Base-by-base conservation (phyloP, 2,329 filamentous ascomycete genomes). In the Biscogniauxia sp. region DNA sequence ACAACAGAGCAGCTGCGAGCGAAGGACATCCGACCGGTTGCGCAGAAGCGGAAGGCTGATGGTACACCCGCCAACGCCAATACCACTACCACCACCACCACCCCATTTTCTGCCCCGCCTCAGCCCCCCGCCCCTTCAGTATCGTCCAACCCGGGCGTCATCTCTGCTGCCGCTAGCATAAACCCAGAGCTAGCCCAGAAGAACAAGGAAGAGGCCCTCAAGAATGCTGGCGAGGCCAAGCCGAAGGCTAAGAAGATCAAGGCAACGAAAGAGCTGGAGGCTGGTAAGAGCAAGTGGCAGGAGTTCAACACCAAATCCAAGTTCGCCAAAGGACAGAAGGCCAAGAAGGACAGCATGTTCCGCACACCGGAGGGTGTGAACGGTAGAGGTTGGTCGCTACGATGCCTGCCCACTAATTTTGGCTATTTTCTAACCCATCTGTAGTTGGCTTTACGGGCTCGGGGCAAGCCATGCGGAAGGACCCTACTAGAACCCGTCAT, bases 271-370 rank as follows among this genome's bases (percentile, higher is more conserved):
- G 92, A 96, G 73, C 83, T 98, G 23, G 94, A 98, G 79, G 91
- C 88, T 64, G 89, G 90, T 72, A 96, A 97, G 81, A 91, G 80
- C 72, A 97, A 95, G 74, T 99, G 95, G 95, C 90, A 97, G 74
- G 91, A 96, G 65, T 99, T 97, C 76, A 90, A 88, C 66, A 82
- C 84, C 71, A 97, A 96, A 75, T 84, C 83, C 53, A 93, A 92
- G 73, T 80, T 86, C 65, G 85, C 81, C 66, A 89, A 89, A 74
- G 67, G 78, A 4, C 77, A 79, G 51, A 77, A 77, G 57, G 75
- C 75, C 23, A 94, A 94, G 79, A 97, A 97, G 78, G 92, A 97
- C 54, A 96, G 92, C 82, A 97, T 97, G 93, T 97, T 97, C 75
- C 88, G 93, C 53, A 97, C 93, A 2, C 92, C 93, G 0, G 93